phyloP scores from a whole-genome alignment of 1,284 basidiomycete species.

The Ustilago curta region DNA sequence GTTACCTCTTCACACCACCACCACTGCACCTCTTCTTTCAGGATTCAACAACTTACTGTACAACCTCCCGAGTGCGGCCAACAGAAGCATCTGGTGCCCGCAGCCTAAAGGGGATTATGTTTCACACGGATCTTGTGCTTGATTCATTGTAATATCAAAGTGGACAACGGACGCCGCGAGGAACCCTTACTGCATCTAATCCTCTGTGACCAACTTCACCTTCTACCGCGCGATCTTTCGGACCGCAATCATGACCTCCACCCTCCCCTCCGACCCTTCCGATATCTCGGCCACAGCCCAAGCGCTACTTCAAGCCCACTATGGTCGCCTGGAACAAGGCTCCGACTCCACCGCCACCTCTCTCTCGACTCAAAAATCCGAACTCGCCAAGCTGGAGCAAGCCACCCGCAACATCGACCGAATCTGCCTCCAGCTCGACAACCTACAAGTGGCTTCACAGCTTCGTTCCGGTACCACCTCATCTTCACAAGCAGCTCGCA shows the following conservation, averaged over 20 bases:
- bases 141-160: too few species aligned
- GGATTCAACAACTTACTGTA: too few species aligned
- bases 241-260: constrained; percentile 9
- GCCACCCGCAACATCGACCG: constrained; percentile 21
- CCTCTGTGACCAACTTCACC: too few species aligned
- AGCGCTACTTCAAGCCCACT: constrained; percentile 40
- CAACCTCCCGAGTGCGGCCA: too few species aligned
- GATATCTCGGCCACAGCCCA: constrained; percentile 49
- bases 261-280: constrained; percentile 21
- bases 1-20: not conserved
- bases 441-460: constrained; percentile 27
- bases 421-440: constrained; percentile 43
- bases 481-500: constrained; percentile 9
- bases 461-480: constrained; percentile 2
- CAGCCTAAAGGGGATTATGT: too few species aligned
- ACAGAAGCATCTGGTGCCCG: too few species aligned
- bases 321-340: constrained; percentile 20
- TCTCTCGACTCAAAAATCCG: not conserved
- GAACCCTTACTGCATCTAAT: too few species aligned
- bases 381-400: constrained; percentile 22
- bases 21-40: not conserved
- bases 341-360: not conserved
- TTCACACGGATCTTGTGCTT: too few species aligned
- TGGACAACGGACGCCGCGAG: too few species aligned
- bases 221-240: not conserved